Percentiles rank a stretch among this genome's conserved stretches.
Evolutionary conservation across 352 stramenopile genomes (phyloP).

Genomic region (Pythium folliculosum): DNA sequence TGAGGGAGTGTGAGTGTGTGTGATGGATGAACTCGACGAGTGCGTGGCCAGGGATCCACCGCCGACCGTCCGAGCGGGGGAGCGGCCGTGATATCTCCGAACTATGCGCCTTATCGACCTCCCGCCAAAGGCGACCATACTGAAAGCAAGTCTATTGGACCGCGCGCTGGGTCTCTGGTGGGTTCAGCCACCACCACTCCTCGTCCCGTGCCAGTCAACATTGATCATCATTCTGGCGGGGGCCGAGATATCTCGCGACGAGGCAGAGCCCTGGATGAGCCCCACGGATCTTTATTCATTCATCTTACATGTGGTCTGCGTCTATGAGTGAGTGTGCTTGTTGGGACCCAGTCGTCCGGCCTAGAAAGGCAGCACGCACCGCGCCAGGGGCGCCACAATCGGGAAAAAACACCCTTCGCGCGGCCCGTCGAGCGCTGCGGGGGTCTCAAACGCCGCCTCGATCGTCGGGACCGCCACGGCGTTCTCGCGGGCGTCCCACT

Average conservation of each 20-base stretch:
- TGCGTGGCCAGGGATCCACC: too few relatives aligned
- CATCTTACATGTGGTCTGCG: background rate
- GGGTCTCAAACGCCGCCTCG: slow-evolving; percentile 4
- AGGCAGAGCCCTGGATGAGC: too few relatives aligned
- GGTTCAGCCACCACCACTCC: background rate
- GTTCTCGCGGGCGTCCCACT: background rate
- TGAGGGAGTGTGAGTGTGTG: too few relatives aligned
- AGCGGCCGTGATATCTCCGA: too few relatives aligned
- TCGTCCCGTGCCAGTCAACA: background rate
- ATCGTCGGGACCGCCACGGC: background rate
- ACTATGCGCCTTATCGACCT: too few relatives aligned
- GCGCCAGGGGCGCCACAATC: background rate
- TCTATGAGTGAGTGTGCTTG: too few relatives aligned
- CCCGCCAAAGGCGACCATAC: too few relatives aligned
- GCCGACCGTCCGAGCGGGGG: too few relatives aligned
- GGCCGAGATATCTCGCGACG: too few relatives aligned
- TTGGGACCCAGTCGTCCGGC: too few relatives aligned
- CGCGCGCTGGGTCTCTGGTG: background rate
- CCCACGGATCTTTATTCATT: too few relatives aligned
- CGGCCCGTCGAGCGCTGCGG: background rate
- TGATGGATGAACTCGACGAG: too few relatives aligned
- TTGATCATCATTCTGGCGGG: background rate
- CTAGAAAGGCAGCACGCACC: background rate
- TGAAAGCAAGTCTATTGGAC: background rate
- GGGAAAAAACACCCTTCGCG: slow-evolving; percentile 1